Base-by-base conservation (phyloP, 83 land plant genomes). In the Isoetes engelmannii region DNA sequence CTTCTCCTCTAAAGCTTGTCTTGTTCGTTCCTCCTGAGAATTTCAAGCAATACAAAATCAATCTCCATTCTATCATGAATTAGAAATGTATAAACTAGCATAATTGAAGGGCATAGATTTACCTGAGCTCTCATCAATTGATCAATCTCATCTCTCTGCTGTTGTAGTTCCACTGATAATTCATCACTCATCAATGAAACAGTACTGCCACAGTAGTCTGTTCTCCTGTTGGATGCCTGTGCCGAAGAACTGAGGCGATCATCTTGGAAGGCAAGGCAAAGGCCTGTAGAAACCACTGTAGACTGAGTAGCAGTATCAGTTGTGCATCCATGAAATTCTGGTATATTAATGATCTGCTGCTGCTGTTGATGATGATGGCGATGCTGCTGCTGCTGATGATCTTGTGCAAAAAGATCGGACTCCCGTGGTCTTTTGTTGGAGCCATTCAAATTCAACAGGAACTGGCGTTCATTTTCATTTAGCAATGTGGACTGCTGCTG, bases 131-230 rank as follows among this genome's bases (percentile, higher is more conserved):
- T 62, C 62, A 86, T 72, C 70, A 86, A 58, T 10, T 75, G 79
- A 44, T 86, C 87, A 57, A 84, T 71, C 7, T 86, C 89, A 7
- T 73, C 75, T 57, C 78, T 76, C 50, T 86, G 89, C 61, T 74
- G 84, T 4, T 71, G 79, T 62, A 85, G 68, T 51, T 85, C 76
- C 6, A 54, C 53, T 0, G 84, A 72, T 12, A 85, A 8, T 28
- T 85, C 86, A 4, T 83, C 77, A 5, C 70, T 77, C 55, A 79
- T 69, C 0, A 70, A 45, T 0, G 69, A 45, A 0, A 62, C 28
- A 9, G 70, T 44, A 19, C 61, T 45, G 4, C 72, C 5, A 43
- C 67, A 9, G 8, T 69, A 57, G 3, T 72, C 74, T 43, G 45
- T 18, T 44, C 41, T 64, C 20, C 69, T 63, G 10, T 68, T 48